phyloP scores from a whole-genome alignment of 106 monocot species.

The Dactylorhiza incarnata region DNA sequence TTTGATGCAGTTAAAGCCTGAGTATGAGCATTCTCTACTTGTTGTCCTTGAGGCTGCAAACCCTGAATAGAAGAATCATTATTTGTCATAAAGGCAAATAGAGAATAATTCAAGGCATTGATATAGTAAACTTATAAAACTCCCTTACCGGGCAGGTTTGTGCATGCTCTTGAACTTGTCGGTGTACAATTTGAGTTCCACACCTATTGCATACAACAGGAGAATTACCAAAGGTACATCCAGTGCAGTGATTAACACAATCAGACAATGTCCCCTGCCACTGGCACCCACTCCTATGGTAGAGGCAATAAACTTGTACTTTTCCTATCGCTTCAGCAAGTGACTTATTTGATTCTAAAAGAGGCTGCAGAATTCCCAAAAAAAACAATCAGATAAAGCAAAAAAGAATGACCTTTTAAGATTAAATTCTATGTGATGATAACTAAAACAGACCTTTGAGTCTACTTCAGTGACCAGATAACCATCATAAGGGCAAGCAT shows the following conservation, averaged over 20 bases:
- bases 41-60: slow-evolving; percentile 70
- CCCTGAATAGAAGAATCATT: slow-evolving; percentile 35
- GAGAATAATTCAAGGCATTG: not conserved
- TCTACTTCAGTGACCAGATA: slow-evolving; percentile 89
- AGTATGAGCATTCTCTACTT: slow-evolving; percentile 32
- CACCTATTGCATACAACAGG: slow-evolving; percentile 94
- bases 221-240: slow-evolving; percentile 88
- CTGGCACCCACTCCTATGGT: slow-evolving; percentile 77
- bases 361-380: slow-evolving; percentile 39
- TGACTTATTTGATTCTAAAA: slow-evolving; percentile 62
- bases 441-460: slow-evolving; percentile 53
- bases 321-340: slow-evolving; percentile 73
- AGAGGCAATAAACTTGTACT: slow-evolving; percentile 82
- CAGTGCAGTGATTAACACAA: slow-evolving; percentile 60
- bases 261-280: slow-evolving; percentile 89
- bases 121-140: not conserved
- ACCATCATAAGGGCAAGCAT: slow-evolving; percentile 92
- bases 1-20: slow-evolving; percentile 21
- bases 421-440: not conserved
- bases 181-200: slow-evolving; percentile 83
- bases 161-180: slow-evolving; percentile 97
- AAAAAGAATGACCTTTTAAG: not conserved
- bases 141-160: slow-evolving; percentile 81
- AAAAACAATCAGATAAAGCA: not conserved
- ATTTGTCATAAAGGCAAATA: not conserved